A percentile compares a stretch with the other conserved stretches of the same genome.
Conservation (phyloP, 768 basidiomycete species). For the Mycena haematopus region DNA sequence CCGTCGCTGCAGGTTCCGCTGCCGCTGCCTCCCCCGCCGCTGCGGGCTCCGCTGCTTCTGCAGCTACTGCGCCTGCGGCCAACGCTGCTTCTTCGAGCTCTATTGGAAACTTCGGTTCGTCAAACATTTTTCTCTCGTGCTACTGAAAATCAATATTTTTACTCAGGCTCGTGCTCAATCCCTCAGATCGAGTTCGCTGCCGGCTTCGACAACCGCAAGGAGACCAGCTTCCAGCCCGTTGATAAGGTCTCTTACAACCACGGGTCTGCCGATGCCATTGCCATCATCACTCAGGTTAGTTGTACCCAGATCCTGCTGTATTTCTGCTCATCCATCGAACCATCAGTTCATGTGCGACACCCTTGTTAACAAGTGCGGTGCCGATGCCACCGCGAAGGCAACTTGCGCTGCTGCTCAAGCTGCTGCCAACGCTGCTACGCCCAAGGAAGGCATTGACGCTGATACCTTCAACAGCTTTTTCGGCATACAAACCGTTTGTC, state of each 20-base stretch:
- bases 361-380: constrained; percentile 58
- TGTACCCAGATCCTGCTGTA: constrained; percentile 12
- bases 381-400: constrained; percentile 57
- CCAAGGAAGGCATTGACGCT: constrained; percentile 59
- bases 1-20: constrained; percentile 28
- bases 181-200: constrained; percentile 65
- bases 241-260: constrained; percentile 59
- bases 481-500: constrained; percentile 53
- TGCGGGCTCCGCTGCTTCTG: no score
- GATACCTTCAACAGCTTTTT: constrained; percentile 71
- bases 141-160: neutral
- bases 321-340: neutral
- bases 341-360: constrained; percentile 60
- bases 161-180: constrained; percentile 50
- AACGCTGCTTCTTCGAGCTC: neutral
- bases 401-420: constrained; percentile 50
- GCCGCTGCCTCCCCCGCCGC: constrained; percentile 15
- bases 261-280: constrained; percentile 63
- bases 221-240: constrained; percentile 64
- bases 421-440: constrained; percentile 49
- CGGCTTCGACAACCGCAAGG: constrained; percentile 63
- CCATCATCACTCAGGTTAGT: constrained; percentile 58
- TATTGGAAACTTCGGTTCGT: constrained; percentile 50
- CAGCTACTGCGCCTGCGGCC: constrained; percentile 31
- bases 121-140: no score